Conservation (phyloP, 2,329 filamentous ascomycete species). For the Beauveria pseudobassiana region DNA sequence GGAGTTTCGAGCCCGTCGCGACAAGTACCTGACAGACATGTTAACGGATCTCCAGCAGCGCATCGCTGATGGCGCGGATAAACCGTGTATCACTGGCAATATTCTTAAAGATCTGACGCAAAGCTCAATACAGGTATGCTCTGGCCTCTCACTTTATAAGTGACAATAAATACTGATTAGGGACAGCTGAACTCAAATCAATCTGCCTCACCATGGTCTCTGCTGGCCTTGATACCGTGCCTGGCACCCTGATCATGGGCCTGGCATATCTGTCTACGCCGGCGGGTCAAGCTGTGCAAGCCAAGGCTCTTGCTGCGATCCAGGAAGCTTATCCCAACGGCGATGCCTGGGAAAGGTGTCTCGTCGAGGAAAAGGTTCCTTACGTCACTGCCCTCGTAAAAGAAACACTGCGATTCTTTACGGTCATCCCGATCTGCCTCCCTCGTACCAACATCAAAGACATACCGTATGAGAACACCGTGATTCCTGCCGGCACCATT, state of each 20-base stretch:
- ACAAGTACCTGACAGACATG: conserved; percentile 59
- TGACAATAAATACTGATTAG: not conserved
- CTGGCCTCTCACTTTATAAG: not conserved
- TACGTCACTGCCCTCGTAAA: conserved; percentile 74
- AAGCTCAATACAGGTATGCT: conserved; percentile 29
- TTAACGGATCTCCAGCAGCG: conserved; percentile 46
- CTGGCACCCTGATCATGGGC: conserved; percentile 72
- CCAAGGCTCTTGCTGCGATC: conserved; percentile 62
- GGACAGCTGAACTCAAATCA: conserved; percentile 65
- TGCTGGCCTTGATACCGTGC: conserved; percentile 74
- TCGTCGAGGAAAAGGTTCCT: conserved; percentile 65
- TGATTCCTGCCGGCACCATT: conserved; percentile 69
- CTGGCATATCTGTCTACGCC: conserved; percentile 66
- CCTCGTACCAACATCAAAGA: conserved; percentile 66
- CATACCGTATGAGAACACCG: conserved; percentile 58
- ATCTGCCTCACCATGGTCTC: conserved; percentile 79
- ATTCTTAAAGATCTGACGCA: conserved; percentile 49
- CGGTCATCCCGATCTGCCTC: conserved; percentile 71
- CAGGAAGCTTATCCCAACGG: conserved; percentile 62
- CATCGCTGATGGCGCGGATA: conserved; percentile 32
- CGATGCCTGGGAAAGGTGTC: conserved; percentile 68
- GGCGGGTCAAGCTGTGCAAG: conserved; percentile 62
- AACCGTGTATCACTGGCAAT: conserved; percentile 33
- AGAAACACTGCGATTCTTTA: conserved; percentile 71
- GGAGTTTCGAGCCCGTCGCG: conserved; percentile 60